A percentile compares a stretch with the other conserved stretches of the same genome.
Conservation (phyloP, 768 basidiomycete genomes). For the Lactarius sanguifluus region DNA sequence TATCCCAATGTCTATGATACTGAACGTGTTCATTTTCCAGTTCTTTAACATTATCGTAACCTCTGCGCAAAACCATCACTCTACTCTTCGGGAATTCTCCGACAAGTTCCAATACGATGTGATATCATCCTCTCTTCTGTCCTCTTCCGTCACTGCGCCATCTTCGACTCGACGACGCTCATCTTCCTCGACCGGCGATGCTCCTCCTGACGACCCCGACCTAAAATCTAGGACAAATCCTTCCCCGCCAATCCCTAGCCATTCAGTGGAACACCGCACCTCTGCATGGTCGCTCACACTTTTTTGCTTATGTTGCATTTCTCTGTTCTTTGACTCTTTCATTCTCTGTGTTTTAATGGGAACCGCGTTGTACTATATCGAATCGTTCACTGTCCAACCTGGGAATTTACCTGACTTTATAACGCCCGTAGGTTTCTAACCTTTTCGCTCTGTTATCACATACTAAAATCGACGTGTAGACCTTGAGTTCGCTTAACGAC, state of each 20-base stretch:
- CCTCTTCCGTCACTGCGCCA: constrained; percentile 23
- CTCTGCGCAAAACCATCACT: constrained; percentile 14
- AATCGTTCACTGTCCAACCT: constrained; percentile 1
- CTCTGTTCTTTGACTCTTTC: constrained; percentile 20
- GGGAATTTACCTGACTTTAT: constrained; percentile 16
- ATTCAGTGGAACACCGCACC: background rate
- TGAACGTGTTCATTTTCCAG: constrained; percentile 22
- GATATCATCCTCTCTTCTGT: constrained; percentile 30
- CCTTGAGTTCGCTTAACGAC: constrained; percentile 63
- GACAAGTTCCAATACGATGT: constrained; percentile 31
- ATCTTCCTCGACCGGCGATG: constrained; percentile 10
- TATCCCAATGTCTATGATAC: background rate
- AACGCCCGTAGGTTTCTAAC: constrained; percentile 13
- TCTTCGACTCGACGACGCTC: constrained; percentile 23
- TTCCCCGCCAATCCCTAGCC: background rate
- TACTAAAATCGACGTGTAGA: constrained; percentile 41
- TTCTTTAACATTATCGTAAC: constrained; percentile 16
- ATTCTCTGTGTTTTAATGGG: constrained; percentile 22
- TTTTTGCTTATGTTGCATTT: constrained; percentile 22
- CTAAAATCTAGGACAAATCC: background rate
- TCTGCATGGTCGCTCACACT: constrained; percentile 6
- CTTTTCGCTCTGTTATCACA: background rate
- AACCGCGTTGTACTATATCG: constrained; percentile 23
- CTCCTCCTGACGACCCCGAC: constrained; percentile 10
- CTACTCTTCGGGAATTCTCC: constrained; percentile 25